Base-by-base conservation (phyloP, 1,284 basidiomycete genomes). In the Malassezia pachydermatis region DNA sequence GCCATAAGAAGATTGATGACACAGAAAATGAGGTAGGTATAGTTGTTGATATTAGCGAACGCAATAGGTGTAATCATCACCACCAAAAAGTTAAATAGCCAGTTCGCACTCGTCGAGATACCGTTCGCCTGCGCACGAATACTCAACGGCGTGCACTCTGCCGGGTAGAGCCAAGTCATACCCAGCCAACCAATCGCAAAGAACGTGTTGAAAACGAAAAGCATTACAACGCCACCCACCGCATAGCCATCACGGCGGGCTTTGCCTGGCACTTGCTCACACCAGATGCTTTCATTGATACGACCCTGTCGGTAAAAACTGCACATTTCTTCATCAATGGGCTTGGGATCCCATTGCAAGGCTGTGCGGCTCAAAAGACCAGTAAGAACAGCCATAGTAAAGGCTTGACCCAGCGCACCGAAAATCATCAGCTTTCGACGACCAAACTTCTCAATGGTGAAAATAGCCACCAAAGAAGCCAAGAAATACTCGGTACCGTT, bases 101-200 rank as follows among this genome's bases (percentile, higher is more conserved):
- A 67, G 53, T 67, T 67, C 29, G 62, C 53, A 5, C 53, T 54
- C 0, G 65, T 67, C 5, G 57, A 60, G 46, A 68, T 59, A 38
- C 65, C 67, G 41, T 70, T 70, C 9, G 64, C 63, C 33, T 60
- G 55, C 0, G 65, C 65, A 17, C 67, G 53, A 37, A 67, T 68
- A 11, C 57, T 45, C 11, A 70, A 56, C 0, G 65, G 65, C 1
- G 67, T 68, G 48, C 68, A 65, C 49, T 70, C 67, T 29, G 67
- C 67, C 11, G 67, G 67, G 53, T 67, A 68, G n/a, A 70, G 54
- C 67, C 67, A 70, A 7, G 67, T 62, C 65, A 70, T 65, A 14
- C 67, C 67, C 25, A 70, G 62, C 67, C 67, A 70, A 9, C 66
- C 66, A 48, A 67, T 57, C 17, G 59, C 67, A 40, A 70, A 70